These are phyloP conservation scores for Graphilbum ipis-grandicollis DNA, from an alignment of 2,329 filamentous ascomycete species.

Conservation along the genomic window DNA sequence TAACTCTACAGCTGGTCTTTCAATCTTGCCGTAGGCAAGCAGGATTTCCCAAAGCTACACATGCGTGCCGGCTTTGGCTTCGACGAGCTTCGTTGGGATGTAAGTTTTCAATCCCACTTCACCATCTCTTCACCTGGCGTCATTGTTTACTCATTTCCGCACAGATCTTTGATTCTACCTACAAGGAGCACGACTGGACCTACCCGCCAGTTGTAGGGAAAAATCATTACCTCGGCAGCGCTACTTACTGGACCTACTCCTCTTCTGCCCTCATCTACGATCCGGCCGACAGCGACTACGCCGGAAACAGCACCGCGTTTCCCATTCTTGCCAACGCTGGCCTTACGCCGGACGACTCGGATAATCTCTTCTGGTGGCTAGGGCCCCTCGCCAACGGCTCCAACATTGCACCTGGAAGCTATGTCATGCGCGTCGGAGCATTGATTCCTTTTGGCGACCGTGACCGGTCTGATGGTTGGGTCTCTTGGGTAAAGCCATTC, in stretches of 20 bases:
- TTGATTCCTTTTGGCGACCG: constrained; percentile 4
- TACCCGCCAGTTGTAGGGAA: constrained; percentile 12
- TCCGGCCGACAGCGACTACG: neutral
- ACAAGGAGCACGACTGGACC: constrained; percentile 10
- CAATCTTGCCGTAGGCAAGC: constrained; percentile 10
- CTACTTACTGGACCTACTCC: constrained; percentile 3
- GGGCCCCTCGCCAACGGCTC: constrained; percentile 13
- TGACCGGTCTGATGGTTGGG: constrained; percentile 3
- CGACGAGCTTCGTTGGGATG: constrained; percentile 15
- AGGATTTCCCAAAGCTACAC: constrained; percentile 15
- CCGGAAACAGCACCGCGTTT: too few species aligned
- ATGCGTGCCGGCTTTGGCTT: constrained; percentile 2
- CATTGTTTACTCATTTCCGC: neutral
- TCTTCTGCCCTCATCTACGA: neutral
- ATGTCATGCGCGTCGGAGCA: constrained; percentile 11
- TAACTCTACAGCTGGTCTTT: constrained; percentile 8
- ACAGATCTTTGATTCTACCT: constrained; percentile 9
- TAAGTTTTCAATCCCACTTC: constrained; percentile 3
- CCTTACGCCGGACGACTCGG: too few species aligned
- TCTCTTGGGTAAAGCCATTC: too few species aligned
- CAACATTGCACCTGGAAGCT: constrained; percentile 16
- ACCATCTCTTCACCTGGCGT: too few species aligned
- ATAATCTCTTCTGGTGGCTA: constrained; percentile 6
- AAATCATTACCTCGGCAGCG: constrained; percentile 11
- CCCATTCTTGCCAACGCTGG: too few species aligned